These are phyloP conservation scores for Tuber umbilicatum DNA, from an alignment of 495 filamentous ascomycete genomes.

Conservation along the genomic window DNA sequence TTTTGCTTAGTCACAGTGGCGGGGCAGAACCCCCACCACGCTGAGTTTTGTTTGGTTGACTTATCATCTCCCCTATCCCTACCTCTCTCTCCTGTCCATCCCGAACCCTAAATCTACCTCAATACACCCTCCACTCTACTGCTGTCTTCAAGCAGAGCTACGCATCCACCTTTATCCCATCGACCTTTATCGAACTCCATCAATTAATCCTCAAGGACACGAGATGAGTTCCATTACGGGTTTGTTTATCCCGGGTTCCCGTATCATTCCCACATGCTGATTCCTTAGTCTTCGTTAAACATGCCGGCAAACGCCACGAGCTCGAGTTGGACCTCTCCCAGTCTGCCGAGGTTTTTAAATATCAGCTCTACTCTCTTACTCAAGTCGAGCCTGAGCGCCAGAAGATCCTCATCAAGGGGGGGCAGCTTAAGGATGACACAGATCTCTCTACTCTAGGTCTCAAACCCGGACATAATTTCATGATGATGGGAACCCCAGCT, in stretches of 20 bases:
- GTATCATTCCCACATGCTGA: conserved; percentile 19
- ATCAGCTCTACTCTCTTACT: conserved; percentile 87
- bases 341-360: conserved; percentile 88
- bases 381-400: conserved; percentile 94
- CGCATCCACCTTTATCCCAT: neutral
- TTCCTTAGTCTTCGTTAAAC: conserved; percentile 76
- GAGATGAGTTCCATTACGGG: neutral
- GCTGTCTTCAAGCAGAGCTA: neutral
- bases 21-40: neutral
- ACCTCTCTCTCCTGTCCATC: neutral
- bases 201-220: neutral
- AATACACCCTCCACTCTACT: neutral
- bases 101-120: neutral
- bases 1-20: neutral
- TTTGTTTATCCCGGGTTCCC: neutral
- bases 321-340: conserved; percentile 80
- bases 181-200: neutral
- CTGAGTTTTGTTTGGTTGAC: neutral
- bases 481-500: conserved; percentile 94
- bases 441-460: conserved; percentile 73
- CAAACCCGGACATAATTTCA: conserved; percentile 79
- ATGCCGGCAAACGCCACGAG: conserved; percentile 87
- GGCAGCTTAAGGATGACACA: conserved; percentile 91
- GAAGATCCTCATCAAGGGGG: conserved; percentile 89
- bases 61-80: neutral